phyloP scores from a whole-genome alignment of 164 flowering plant species.

The Annona squamosa region DNA sequence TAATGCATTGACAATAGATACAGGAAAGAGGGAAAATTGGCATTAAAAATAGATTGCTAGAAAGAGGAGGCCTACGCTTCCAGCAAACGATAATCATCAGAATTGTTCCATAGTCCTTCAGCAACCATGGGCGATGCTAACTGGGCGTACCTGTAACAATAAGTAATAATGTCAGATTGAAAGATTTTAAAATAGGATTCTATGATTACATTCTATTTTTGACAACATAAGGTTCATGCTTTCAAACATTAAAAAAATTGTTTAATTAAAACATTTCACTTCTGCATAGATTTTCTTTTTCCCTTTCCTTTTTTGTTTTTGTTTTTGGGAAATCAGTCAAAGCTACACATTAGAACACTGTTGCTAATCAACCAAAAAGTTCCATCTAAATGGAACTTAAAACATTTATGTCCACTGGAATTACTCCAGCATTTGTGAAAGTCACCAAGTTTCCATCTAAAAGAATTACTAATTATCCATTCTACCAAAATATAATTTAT shows the following conservation, averaged over 20 bases:
- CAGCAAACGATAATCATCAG: conserved; percentile 54
- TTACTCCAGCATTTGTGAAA: no score
- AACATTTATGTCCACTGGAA: neutral
- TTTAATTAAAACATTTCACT: neutral
- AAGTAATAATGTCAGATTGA: neutral
- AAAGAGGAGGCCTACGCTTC: conserved; percentile 12
- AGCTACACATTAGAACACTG: no score
- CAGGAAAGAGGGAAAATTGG: neutral
- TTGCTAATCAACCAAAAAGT: neutral
- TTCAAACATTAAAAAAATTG: neutral
- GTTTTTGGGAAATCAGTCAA: no score
- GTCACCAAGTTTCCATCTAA: no score
- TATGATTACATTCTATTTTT: neutral
- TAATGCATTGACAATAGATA: neutral
- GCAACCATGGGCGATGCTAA: conserved; percentile 54
- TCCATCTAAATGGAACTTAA: neutral
- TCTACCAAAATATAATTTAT: neutral
- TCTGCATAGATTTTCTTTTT: neutral
- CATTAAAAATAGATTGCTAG: neutral
- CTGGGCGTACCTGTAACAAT: conserved; percentile 22
- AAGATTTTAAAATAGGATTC: neutral
- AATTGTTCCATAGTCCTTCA: conserved; percentile 49
- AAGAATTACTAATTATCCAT: neutral
- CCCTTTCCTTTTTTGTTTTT: no score
- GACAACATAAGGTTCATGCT: neutral